Evolutionary conservation across 805 yeast species (phyloP), one percentile per base, ranked within the genome.

Genomic region (Candida quercuum): DNA sequence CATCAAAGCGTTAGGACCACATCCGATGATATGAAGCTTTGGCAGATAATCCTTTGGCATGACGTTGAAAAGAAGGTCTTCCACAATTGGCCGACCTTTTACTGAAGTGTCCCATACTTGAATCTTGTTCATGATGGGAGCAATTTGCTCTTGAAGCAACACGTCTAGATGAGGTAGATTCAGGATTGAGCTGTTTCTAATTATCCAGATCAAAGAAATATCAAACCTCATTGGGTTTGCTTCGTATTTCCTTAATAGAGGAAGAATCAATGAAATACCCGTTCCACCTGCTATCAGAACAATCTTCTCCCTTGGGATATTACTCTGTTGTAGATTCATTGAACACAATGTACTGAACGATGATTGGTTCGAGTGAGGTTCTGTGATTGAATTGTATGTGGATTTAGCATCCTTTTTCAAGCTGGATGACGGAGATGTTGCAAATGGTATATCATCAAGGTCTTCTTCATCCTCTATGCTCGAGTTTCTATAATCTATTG

Each of bases 1-100:
- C 43, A 54, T 47, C 33, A 54, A 29, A 2, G 20, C 18, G 18
- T 32, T 33, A 3, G 59, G 57, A 6, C 59, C 59, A 45, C 59
- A 54, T 6, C 48, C 54, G n/a, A 51, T 43, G 4, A 54, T 32
- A 21, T 48, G 43, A 2, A 51, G 18, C 9, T 35, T 38, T 3
- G 12, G 24, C 11, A 17, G 18, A 18, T 32, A 25, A 5, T n/a
- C 20, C 15, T 27, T 28, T 10, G 32, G 32, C 12, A 29, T 13
- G 10, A 9, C 6, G 5, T 29, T 13, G 10, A 19, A 35, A 3
- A 54, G 18, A 12, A 50, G 7, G 16, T 49, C 41, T 3, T 38
- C 14, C 1, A 52, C 6, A 24, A 45, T 31, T 1, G 59, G 56
- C 6, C 59, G 36, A 1, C 52, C 56, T 4, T 25, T 26, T 13